Evolutionary conservation across 148 eudicot species (phyloP), one percentile per base, ranked within the genome.

Genomic region (Tetragonia tetragonoides): DNA sequence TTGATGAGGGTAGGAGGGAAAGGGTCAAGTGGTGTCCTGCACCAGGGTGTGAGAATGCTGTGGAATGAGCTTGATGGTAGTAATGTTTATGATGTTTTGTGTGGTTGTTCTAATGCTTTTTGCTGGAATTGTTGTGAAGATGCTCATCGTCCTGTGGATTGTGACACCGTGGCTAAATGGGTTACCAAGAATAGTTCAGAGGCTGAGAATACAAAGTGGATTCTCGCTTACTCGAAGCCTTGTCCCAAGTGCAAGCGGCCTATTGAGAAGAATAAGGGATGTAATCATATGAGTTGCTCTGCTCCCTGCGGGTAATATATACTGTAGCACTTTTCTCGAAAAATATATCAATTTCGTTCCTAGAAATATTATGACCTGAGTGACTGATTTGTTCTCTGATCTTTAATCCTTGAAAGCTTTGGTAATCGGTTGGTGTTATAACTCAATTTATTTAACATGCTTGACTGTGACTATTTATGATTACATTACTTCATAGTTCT

Each of bases 21-120:
- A 90, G 77, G 85, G 80, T 81, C 28, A 92, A 90, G 85, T 90
- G 97, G 97, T 90, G 94, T 80, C 94, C 97, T 54, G 88, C 88
- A 17, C 91, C 97, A 11, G 94, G 89, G 42, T 90, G 97, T 67
- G 88, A 90, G 12, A 73, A 80, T 66, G 97, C 94, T 14, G 79
- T 92, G 34, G 90, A 88, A 47, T 77, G 86, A 62, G 84, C 77
- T 76, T 70, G 83, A 87, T 1, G 61, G 87, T 44, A 85, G 39
- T 2, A 47, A 65, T 57, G 75, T 42, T 3, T 76, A 71, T n/a
- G 84, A 77, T 42, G 77, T 81, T 28, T 38, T 16, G 1, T 81
- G 80, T 76, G 16, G 15, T 0, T 72, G 84, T 59, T 20, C 8
- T 60, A 41, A 66, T 54, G 51, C 42, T 4, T 77, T 81, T 46